Conservation (phyloP, 495 filamentous ascomycete genomes). For the Aspergillus indologenus region DNA sequence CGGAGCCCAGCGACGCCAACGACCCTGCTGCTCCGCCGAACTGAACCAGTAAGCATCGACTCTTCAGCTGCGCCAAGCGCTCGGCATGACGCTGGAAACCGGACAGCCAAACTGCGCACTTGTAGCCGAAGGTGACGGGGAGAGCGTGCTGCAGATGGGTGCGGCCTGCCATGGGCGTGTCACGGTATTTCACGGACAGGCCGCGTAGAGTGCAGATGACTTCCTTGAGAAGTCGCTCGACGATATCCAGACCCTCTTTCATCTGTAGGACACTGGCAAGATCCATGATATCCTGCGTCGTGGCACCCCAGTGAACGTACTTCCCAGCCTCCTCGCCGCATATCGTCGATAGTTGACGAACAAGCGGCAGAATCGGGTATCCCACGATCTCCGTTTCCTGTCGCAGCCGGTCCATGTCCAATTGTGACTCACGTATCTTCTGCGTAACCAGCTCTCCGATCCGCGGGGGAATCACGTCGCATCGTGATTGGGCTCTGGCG, state of each 20-base stretch:
- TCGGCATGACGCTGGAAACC: constrained; percentile 43
- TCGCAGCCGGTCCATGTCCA: constrained; percentile 41
- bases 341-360: constrained; percentile 41
- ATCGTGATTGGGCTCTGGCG: constrained; percentile 43
- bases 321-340: too few species aligned
- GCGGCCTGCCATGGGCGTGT: constrained; percentile 51
- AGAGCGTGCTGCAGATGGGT: constrained; percentile 53
- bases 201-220: too few species aligned
- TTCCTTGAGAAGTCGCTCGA: too few species aligned
- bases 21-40: constrained; percentile 51
- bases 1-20: constrained; percentile 38
- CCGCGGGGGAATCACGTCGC: constrained; percentile 43
- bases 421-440: constrained; percentile 24
- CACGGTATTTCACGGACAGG: too few species aligned
- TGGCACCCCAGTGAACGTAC: too few species aligned
- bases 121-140: constrained; percentile 49
- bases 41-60: constrained; percentile 40
- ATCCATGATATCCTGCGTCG: too few species aligned
- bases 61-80: constrained; percentile 36
- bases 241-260: too few species aligned
- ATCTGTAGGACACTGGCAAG: too few species aligned
- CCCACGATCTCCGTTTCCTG: constrained; percentile 51
- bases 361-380: constrained; percentile 51
- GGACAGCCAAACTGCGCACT: constrained; percentile 45
- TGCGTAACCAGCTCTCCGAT: constrained; percentile 39